Conservation (phyloP, 805 yeast species). For the Pichia cabralensis region DNA sequence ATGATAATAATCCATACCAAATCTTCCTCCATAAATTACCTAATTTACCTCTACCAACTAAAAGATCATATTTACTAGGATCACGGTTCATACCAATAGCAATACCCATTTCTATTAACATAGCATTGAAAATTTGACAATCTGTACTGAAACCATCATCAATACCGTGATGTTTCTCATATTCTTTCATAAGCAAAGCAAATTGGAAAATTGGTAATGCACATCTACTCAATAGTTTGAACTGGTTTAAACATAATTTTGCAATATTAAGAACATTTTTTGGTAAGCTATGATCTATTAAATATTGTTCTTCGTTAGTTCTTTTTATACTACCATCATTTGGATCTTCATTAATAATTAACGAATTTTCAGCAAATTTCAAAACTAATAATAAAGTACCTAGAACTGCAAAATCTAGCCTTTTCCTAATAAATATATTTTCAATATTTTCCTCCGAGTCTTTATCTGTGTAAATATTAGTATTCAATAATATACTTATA, state of each 20-base stretch:
- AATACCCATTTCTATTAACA: slow-evolving; percentile 56
- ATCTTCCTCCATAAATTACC: slow-evolving; percentile 46
- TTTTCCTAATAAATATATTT: slow-evolving; percentile 27
- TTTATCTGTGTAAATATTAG: slow-evolving; percentile 14
- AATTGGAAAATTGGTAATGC: slow-evolving; percentile 46
- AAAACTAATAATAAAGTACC: slow-evolving; percentile 38
- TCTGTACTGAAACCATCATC: slow-evolving; percentile 39
- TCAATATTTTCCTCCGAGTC: slow-evolving; percentile 26
- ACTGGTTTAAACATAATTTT: slow-evolving; percentile 45
- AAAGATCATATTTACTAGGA: slow-evolving; percentile 39
- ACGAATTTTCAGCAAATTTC: slow-evolving; percentile 33
- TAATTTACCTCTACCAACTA: slow-evolving; percentile 11
- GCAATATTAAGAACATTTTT: slow-evolving; percentile 38
- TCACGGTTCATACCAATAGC: slow-evolving; percentile 62
- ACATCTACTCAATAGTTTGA: slow-evolving; percentile 37
- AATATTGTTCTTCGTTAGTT: slow-evolving; percentile 23
- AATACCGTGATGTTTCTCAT: slow-evolving; percentile 37
- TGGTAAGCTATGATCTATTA: slow-evolving; percentile 37
- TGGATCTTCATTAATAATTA: slow-evolving; percentile 24
- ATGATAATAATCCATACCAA: slow-evolving; percentile 41
- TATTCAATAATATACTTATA: slow-evolving; percentile 29
- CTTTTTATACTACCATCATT: slow-evolving; percentile 18
- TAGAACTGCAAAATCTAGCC: slow-evolving; percentile 38
- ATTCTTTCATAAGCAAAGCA: slow-evolving; percentile 40
- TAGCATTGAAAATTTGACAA: slow-evolving; percentile 43